These are phyloP conservation scores for Isatis tinctoria DNA, from an alignment of 345 rosid genomes.

Conservation along the genomic window DNA sequence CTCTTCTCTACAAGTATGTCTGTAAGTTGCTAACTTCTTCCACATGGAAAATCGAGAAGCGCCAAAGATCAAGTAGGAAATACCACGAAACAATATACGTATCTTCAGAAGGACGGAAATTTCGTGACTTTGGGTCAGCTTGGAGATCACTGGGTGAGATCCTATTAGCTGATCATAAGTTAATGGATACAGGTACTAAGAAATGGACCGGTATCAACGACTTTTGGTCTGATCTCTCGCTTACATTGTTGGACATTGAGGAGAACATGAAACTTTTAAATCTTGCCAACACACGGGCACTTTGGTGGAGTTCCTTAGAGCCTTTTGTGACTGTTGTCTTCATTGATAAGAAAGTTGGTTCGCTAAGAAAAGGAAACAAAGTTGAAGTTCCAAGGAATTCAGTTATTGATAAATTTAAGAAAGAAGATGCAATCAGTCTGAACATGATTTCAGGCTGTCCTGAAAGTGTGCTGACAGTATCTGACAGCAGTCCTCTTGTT, in stretches of 20 bases:
- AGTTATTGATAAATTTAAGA: slow-evolving; percentile 30
- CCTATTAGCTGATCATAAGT: slow-evolving; percentile 43
- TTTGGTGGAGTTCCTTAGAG: slow-evolving; percentile 69
- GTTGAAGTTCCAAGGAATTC: slow-evolving; percentile 56
- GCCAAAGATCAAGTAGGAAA: slow-evolving; percentile 51
- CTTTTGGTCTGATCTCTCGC: slow-evolving; percentile 64
- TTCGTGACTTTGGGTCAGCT: slow-evolving; percentile 73
- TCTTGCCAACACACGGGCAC: slow-evolving; percentile 45
- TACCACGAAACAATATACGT: slow-evolving; percentile 47
- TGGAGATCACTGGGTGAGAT: slow-evolving; percentile 68
- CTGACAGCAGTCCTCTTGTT: slow-evolving; percentile 35
- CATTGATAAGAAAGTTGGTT: slow-evolving; percentile 67
- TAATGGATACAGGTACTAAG: slow-evolving; percentile 41
- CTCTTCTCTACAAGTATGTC: slow-evolving; percentile 58
- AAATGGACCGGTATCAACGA: slow-evolving; percentile 66
- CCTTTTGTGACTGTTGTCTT: slow-evolving; percentile 82
- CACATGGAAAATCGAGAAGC: slow-evolving; percentile 68
- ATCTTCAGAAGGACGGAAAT: slow-evolving; percentile 61
- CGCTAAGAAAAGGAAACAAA: slow-evolving; percentile 65
- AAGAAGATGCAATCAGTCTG: slow-evolving; percentile 18
- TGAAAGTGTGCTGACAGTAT: slow-evolving; percentile 40
- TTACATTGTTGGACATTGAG: slow-evolving; percentile 46
- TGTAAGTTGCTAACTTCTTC: slow-evolving; percentile 46
- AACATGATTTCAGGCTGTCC: slow-evolving; percentile 30
- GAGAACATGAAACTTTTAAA: slow-evolving; percentile 46